Percentiles rank a stretch among this genome's conserved stretches.
Evolutionary conservation across 352 stramenopile species (phyloP).

Genomic region (Pilasporangium apinafurcum): DNA sequence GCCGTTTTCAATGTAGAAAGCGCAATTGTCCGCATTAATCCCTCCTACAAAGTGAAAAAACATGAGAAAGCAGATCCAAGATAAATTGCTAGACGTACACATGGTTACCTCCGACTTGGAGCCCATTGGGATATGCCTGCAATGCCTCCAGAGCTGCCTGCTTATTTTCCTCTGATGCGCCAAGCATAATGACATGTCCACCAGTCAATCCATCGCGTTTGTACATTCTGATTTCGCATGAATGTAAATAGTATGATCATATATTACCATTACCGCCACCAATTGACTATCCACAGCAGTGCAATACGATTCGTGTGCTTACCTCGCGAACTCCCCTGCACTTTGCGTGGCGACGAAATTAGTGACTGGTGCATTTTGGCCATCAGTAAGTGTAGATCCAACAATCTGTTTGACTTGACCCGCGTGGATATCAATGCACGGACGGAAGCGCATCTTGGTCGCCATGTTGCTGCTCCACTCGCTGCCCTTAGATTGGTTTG

Average conservation of each 20-base stretch:
- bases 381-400: conserved; percentile 93
- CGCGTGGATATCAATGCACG: conserved; percentile 98
- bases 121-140: conserved; percentile 81
- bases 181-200: conserved; percentile 98
- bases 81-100: neutral
- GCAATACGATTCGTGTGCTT: conserved; percentile 1
- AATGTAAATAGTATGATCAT: neutral
- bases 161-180: conserved; percentile 87
- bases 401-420: conserved; percentile 99
- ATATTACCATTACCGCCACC: neutral
- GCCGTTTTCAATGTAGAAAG: conserved; percentile 91
- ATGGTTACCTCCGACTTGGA: conserved; percentile 92
- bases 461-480: conserved; percentile 5
- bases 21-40: conserved; percentile 92
- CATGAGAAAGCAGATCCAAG: neutral
- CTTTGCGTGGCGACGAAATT: conserved; percentile 90
- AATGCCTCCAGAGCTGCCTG: conserved; percentile 86
- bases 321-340: conserved; percentile 71
- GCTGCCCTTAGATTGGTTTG: too few relatives aligned
- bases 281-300: neutral
- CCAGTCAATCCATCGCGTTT: conserved; percentile 82
- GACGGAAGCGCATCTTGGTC: conserved; percentile 91
- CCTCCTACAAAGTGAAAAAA: conserved; percentile 25
- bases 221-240: conserved; percentile 82
- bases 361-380: conserved; percentile 63